Evolutionary conservation across 78 protist species (phyloP), one percentile per base, ranked within the genome.

Genomic region (Ministeria vibrans): DNA sequence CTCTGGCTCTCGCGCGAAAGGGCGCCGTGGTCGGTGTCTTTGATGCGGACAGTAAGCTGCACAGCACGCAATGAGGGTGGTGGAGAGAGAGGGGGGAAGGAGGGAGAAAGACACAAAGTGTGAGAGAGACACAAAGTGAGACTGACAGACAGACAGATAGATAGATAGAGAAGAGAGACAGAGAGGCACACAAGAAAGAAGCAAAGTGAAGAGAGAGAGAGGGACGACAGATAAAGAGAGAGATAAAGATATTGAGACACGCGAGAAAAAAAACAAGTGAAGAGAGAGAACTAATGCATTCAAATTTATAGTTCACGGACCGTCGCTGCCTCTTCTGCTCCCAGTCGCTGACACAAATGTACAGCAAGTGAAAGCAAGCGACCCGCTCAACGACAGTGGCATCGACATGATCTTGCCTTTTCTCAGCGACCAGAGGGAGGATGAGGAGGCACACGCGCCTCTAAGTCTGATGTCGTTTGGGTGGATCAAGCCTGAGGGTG

Each of bases 31-130:
- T 92, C 2, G 97, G 96, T 22, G 61, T 93, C 0, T 77, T 92
- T 30, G 98, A 96, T 74, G 96, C 90, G 1, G 97, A 97, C 85
- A 64, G 46, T 51, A 85, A 32, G 86, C 91, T 2, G 75, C 69
- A 3, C 36, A 63, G 2, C 84, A 84, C 38, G 82, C 81, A 11
- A 59, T 23, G 20, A 30, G 66, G 66, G 20, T 18, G 13, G 30
- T 51, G 13, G 59, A 13, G 30, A 51, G 30, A 51, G 18, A 51
- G 13, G 18, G 13, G 13, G 30, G 59, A 51, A 22, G 59, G 59
- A 18, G 59, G 13, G 59, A 22, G 59, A 18, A 18, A 22, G 13
- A 22, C 59, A 51, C 30, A 51, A 51, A 51, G 13, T 51, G 59
- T 22, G 18, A 51, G 59, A 51, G 59, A 13, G 18, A 51, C 13